Percentiles rank a stretch among this genome's conserved stretches.
Evolutionary conservation across 192 early-diverging fungal genomes (phyloP).

Genomic region (Entrophospora sp.): DNA sequence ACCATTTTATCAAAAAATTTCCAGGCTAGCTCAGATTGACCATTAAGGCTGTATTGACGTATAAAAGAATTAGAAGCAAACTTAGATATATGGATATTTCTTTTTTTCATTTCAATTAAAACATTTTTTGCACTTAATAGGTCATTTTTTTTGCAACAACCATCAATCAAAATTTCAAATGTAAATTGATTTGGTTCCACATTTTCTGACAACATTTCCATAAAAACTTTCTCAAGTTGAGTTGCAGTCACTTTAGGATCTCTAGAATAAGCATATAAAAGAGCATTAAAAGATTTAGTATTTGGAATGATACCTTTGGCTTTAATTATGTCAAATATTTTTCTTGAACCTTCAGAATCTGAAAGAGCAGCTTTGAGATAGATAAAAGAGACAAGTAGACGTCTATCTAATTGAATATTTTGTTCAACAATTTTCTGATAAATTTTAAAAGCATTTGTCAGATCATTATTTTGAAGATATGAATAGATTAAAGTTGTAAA

Average conservation of each 20-base stretch:
- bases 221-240: neutral
- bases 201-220: neutral
- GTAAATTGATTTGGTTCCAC: neutral
- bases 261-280: neutral
- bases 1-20: neutral
- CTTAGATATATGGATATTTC: neutral
- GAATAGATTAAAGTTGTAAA: neutral
- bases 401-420: neutral
- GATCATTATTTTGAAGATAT: neutral
- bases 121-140: neutral
- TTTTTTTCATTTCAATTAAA: neutral
- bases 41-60: neutral
- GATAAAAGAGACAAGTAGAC: neutral
- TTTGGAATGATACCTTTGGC: neutral
- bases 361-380: neutral
- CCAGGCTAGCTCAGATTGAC: neutral
- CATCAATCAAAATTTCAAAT: slow-evolving; percentile 1
- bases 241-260: neutral
- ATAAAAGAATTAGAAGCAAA: neutral
- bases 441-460: neutral
- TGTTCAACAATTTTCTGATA: neutral
- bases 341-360: neutral
- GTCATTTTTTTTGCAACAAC: neutral
- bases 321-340: neutral
- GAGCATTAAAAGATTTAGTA: neutral